phyloP scores from a whole-genome alignment of 352 stramenopile genomes.

The Thalassiosira hispida region DNA sequence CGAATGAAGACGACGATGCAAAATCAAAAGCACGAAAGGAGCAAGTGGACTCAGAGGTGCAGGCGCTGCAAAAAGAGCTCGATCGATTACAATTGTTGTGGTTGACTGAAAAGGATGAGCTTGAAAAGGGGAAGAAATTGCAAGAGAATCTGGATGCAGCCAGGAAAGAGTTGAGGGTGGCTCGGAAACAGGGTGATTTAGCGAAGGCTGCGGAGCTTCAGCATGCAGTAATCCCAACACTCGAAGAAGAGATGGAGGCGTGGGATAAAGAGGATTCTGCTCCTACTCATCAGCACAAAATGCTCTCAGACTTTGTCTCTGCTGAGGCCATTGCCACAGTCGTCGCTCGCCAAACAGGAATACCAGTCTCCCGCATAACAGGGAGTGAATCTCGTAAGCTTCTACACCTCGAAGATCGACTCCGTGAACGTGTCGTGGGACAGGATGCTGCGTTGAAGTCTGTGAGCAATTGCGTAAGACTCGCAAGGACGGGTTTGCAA shows the following conservation, averaged over 20 bases:
- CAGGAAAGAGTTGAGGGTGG: conserved; percentile 93
- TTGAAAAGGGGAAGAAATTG: conserved; percentile 86
- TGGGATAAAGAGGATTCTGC: conserved; percentile 65
- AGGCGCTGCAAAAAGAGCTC: conserved; percentile 88
- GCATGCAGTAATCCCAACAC: conserved; percentile 93
- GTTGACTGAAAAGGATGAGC: conserved; percentile 89
- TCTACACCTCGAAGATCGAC: conserved; percentile 90
- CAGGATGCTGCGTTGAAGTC: conserved; percentile 90
- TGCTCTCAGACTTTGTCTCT: conserved; percentile 79
- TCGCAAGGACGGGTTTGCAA: conserved; percentile 90
- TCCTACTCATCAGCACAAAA: conserved; percentile 45
- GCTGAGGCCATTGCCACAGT: conserved; percentile 83
- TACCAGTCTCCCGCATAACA: conserved; percentile 90
- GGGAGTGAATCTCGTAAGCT: conserved; percentile 92
- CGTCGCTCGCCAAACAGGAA: conserved; percentile 89
- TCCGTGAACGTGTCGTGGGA: conserved; percentile 89
- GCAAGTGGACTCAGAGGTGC: conserved; percentile 90
- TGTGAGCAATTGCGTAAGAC: conserved; percentile 93
- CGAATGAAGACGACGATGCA: conserved; percentile 94
- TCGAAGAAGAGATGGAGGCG: conserved; percentile 87
- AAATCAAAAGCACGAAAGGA: conserved; percentile 84
- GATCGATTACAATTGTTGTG: conserved; percentile 89
- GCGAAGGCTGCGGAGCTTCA: conserved; percentile 94
- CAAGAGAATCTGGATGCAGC: conserved; percentile 92
- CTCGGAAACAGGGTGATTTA: conserved; percentile 93